A percentile compares a stretch with the other conserved stretches of the same genome.
Evolutionary conservation across 2,329 filamentous ascomycete species (phyloP).

Genomic region (Chalaropsis ovoidea): DNA sequence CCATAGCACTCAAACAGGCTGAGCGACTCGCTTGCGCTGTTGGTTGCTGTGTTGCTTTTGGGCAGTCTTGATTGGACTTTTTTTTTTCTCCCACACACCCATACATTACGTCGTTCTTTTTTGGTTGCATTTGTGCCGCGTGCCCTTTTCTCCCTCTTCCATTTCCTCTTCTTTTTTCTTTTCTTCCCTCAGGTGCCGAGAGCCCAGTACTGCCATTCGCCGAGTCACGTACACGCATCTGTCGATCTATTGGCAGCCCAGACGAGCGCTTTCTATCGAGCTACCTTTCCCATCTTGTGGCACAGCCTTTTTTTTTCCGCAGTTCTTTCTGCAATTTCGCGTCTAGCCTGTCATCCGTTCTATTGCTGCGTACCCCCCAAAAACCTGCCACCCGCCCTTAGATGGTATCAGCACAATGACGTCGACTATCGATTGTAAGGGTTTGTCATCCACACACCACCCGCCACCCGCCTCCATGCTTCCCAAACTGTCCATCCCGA

Average conservation of each 20-base stretch:
- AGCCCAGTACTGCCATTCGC: neutral
- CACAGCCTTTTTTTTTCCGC: neutral
- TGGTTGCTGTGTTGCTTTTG: constrained; percentile 15
- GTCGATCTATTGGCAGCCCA: neutral
- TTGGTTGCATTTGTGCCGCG: neutral
- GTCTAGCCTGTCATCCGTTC: neutral
- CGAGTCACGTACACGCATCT: neutral
- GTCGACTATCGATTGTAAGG: constrained; percentile 21
- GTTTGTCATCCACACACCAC: constrained; percentile 15
- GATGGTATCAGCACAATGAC: constrained; percentile 22
- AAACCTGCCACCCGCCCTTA: constrained; percentile 9
- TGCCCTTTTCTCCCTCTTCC: neutral
- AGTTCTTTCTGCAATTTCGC: constrained; percentile 3
- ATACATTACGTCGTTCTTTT: constrained; percentile 8
- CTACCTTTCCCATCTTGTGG: neutral
- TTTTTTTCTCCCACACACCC: neutral
- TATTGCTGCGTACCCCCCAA: neutral
- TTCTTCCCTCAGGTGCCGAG: constrained; percentile 2
- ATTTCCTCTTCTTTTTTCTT: neutral
- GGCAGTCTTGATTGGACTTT: constrained; percentile 12
- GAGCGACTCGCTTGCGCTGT: neutral
- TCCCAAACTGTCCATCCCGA: too few relatives aligned
- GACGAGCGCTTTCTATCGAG: neutral
- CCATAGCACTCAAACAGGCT: neutral
- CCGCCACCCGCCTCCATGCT: neutral